Evolutionary conservation across 2,329 filamentous ascomycete species (phyloP).

Genomic region (Didymella sp.): DNA sequence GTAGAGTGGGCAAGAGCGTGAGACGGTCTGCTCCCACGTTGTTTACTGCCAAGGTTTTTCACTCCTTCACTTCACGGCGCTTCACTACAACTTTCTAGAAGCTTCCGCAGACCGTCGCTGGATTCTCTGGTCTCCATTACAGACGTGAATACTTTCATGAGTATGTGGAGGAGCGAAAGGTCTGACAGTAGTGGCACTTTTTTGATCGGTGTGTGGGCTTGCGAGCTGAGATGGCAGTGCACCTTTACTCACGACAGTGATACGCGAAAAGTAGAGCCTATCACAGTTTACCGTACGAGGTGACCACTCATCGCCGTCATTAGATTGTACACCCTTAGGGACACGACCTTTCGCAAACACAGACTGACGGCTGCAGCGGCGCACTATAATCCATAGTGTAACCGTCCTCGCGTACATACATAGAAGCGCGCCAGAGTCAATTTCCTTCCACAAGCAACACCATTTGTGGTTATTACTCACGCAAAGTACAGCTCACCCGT

Average conservation of each 20-base stretch:
- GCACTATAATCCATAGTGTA: not conserved
- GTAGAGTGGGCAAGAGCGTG: not conserved
- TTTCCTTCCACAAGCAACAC: not conserved
- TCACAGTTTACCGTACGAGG: not conserved
- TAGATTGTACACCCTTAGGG: not conserved
- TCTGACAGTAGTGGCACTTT: too few relatives aligned
- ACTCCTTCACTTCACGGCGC: not conserved
- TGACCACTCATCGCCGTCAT: too few relatives aligned
- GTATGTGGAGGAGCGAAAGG: too few relatives aligned
- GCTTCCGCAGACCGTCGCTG: not conserved
- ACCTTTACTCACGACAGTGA: not conserved
- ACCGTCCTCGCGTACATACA: not conserved
- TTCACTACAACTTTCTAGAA: not conserved
- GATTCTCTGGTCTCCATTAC: not conserved
- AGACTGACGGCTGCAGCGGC: not conserved
- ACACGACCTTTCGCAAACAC: not conserved
- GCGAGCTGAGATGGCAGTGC: not conserved
- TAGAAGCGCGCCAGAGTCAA: not conserved
- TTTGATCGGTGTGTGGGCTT: too few relatives aligned
- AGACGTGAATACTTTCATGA: too few relatives aligned
- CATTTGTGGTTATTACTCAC: not conserved
- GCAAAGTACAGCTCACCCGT: not conserved
- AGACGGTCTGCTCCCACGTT: not conserved
- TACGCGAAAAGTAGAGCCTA: not conserved
- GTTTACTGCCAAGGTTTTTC: not conserved